phyloP scores from a whole-genome alignment of 1,284 basidiomycete species.

The Leccinum angustisporum region DNA sequence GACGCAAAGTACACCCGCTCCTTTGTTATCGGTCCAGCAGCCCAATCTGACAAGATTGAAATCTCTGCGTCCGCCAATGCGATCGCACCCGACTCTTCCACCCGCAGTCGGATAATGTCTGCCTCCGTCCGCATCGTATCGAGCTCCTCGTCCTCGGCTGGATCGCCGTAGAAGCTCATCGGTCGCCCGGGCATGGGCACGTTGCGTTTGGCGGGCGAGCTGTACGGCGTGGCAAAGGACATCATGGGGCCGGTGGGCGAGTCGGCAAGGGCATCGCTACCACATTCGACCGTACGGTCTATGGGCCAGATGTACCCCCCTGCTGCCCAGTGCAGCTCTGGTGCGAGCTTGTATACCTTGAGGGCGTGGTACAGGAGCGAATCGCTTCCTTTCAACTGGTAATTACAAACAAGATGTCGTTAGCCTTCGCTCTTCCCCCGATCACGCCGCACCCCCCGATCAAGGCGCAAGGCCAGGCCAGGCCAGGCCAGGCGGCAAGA shows the following conservation, averaged over 20 bases:
- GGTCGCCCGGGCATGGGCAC: slow-evolving; percentile 33
- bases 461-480: slow-evolving; percentile 6
- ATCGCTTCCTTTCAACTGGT: slow-evolving; percentile 73
- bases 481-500: slow-evolving; percentile 1
- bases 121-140: slow-evolving; percentile 31
- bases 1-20: slow-evolving; percentile 70
- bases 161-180: slow-evolving; percentile 43
- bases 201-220: slow-evolving; percentile 34
- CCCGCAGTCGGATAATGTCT: slow-evolving; percentile 51
- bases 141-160: slow-evolving; percentile 41
- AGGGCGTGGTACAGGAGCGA: slow-evolving; percentile 72
- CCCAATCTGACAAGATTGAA: slow-evolving; percentile 57
- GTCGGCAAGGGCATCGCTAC: slow-evolving; percentile 42
- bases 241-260: slow-evolving; percentile 35
- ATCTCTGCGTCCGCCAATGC: slow-evolving; percentile 63
- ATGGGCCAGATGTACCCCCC: slow-evolving; percentile 79
- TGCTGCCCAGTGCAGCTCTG: slow-evolving; percentile 76
- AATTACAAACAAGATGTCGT: slow-evolving; percentile 11
- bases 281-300: slow-evolving; percentile 65
- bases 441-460: slow-evolving; percentile 9
- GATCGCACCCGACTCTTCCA: slow-evolving; percentile 68
- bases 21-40: slow-evolving; percentile 52
- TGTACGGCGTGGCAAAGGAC: slow-evolving; percentile 32
- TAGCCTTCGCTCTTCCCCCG: slow-evolving; percentile 18
- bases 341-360: slow-evolving; percentile 70